Evolutionary conservation across 2,329 filamentous ascomycete species (phyloP).

Genomic region (Sclerotiophoma versabilis): DNA sequence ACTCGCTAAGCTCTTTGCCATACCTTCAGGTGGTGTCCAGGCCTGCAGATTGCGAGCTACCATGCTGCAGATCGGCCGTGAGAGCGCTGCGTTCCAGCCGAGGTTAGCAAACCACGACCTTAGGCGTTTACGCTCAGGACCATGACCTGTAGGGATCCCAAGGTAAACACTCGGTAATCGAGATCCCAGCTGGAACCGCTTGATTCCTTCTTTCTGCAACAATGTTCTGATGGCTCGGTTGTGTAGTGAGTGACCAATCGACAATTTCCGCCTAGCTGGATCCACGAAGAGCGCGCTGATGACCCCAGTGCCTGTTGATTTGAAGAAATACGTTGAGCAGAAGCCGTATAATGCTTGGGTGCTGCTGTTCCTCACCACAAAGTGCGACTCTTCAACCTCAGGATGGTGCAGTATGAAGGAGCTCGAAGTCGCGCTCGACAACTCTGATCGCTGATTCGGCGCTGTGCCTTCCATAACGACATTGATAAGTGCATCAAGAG

Average conservation of each 20-base stretch:
- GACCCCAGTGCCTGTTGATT: slow-evolving; percentile 72
- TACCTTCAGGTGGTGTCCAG: slow-evolving; percentile 79
- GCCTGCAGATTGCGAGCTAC: slow-evolving; percentile 72
- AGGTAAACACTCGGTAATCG: slow-evolving; percentile 85
- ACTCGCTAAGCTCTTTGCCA: slow-evolving; percentile 75
- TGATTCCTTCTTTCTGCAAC: slow-evolving; percentile 73
- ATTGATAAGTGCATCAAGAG: slow-evolving; percentile 77
- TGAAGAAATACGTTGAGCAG: slow-evolving; percentile 84
- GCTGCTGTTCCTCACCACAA: slow-evolving; percentile 92
- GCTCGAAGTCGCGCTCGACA: slow-evolving; percentile 72
- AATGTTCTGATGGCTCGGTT: slow-evolving; percentile 81
- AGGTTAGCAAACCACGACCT: slow-evolving; percentile 88
- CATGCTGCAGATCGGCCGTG: slow-evolving; percentile 73
- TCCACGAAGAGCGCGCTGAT: slow-evolving; percentile 91
- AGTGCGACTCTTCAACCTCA: slow-evolving; percentile 81
- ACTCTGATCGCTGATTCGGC: slow-evolving; percentile 71
- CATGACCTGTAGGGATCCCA: slow-evolving; percentile 77
- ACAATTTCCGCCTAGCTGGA: slow-evolving; percentile 82
- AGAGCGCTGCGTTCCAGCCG: slow-evolving; percentile 80
- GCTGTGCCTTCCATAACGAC: slow-evolving; percentile 71
- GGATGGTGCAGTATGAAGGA: slow-evolving; percentile 78
- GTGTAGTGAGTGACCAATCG: slow-evolving; percentile 89
- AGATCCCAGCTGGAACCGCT: slow-evolving; percentile 81
- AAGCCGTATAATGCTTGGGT: slow-evolving; percentile 92
- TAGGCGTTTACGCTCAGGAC: slow-evolving; percentile 65